Evolutionary conservation across 106 monocot genomes (phyloP), one percentile per base, ranked within the genome.

Genomic region (Dendrobium huoshanense): DNA sequence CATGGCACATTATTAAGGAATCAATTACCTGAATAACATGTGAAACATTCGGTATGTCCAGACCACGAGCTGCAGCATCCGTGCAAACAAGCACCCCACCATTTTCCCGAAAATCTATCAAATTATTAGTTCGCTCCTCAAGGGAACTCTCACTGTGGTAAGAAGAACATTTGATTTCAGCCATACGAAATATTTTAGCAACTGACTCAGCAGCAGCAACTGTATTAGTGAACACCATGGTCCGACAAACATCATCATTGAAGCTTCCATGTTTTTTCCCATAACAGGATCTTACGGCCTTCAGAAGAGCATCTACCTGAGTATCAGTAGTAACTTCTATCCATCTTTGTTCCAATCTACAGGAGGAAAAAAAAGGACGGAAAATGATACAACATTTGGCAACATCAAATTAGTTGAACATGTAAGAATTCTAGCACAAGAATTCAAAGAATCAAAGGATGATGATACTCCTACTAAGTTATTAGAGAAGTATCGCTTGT

Each of bases 81-180:
- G 98, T 99, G 80, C 98, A 99, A 4, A 99, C 98, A 88, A 99
- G 89, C 42, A 99, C 84, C 2, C 98, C 98, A 80, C 98, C 98
- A 11, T 88, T 91, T 73, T 95, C 88, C 27, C 88, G 86, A 40
- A 99, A 95, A 83, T 29, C 47, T 17, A 79, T 68, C 70, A 99
- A 83, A 31, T 86, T 99, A 17, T 81, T 78, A 7, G 77, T 73
- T 82, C 92, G 77, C 61, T 91, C 95, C 56, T 99, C 95, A 20
- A 95, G 79, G 43, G 92, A 91, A 79, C 84, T 87, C 40, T 91
- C 92, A 20, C 98, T 88, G 65, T 99, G 98, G 80, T 95, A 99
- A 78, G 89, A 85, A 84, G 91, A 80, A 81, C 95, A 95, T 79
- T 84, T 70, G 43, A 93, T 81, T 24, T 85, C 91, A 80, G 83